These are phyloP conservation scores for Suillus subalutaceus DNA, from an alignment of 768 basidiomycete species.

Conservation along the genomic window DNA sequence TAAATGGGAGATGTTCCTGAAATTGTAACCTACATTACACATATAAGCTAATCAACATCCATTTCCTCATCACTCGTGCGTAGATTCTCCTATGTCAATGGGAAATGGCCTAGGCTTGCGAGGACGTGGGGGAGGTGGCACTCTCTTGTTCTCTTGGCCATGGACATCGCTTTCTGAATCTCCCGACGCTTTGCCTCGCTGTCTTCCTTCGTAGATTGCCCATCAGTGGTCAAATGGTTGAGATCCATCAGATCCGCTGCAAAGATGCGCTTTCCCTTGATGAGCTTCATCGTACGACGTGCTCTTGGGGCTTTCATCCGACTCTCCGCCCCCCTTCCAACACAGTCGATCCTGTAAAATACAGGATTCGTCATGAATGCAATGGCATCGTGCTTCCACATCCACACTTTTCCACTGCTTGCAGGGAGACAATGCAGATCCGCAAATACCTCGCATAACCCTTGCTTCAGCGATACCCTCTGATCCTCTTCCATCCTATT, in stretches of 20 bases:
- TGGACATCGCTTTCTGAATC: too few relatives aligned
- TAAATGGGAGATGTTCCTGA: too few relatives aligned
- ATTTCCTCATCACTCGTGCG: too few relatives aligned
- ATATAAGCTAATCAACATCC: too few relatives aligned
- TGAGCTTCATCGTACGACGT: not conserved
- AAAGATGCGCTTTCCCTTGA: conserved; percentile 14
- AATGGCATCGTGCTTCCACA: not conserved
- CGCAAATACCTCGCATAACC: conserved; percentile 2
- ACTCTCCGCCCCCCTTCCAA: conserved; percentile 3
- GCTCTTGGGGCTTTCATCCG: not conserved
- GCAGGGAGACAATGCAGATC: conserved; percentile 15
- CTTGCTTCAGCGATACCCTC: not conserved
- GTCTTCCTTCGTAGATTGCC: too few relatives aligned
- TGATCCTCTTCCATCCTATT: not conserved
- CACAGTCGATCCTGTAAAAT: conserved; percentile 9
- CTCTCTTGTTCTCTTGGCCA: too few relatives aligned
- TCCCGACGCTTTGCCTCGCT: too few relatives aligned
- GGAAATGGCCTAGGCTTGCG: too few relatives aligned
- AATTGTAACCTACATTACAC: too few relatives aligned
- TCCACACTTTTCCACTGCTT: not conserved
- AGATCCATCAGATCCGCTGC: not conserved
- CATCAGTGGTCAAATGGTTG: conserved; percentile 1
- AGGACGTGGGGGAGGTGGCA: too few relatives aligned
- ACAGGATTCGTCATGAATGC: conserved; percentile 8
- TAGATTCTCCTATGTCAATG: too few relatives aligned